Evolutionary conservation across 2,329 filamentous ascomycete species (phyloP).

Genomic region (Trichoderma cornu-damae): DNA sequence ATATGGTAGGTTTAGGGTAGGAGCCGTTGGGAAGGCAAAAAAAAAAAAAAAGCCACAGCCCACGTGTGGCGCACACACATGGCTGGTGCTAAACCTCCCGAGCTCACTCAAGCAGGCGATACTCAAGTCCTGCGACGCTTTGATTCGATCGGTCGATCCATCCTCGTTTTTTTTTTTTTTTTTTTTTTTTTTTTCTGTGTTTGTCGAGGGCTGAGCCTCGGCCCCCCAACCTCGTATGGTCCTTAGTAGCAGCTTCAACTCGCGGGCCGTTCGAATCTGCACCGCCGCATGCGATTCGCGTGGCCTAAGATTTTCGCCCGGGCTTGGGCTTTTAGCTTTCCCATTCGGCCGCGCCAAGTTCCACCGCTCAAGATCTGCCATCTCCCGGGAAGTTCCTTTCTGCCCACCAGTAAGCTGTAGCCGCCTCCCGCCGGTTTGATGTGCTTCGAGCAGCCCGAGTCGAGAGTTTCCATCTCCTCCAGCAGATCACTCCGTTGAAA

Average conservation of each 20-base stretch:
- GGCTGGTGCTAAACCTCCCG: too few relatives aligned
- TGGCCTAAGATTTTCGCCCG: neutral
- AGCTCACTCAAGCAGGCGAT: neutral
- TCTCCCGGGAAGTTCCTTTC: neutral
- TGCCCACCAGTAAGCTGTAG: neutral
- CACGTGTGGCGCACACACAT: too few relatives aligned
- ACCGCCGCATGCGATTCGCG: neutral
- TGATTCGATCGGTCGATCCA: too few relatives aligned
- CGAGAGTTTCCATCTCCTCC: neutral
- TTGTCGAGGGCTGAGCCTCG: constrained; percentile 4
- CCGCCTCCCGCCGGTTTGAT: neutral
- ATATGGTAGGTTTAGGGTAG: too few relatives aligned
- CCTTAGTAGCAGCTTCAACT: neutral
- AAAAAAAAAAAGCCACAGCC: too few relatives aligned
- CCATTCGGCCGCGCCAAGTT: constrained; percentile 5
- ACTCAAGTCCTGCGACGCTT: neutral
- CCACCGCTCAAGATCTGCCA: constrained; percentile 15
- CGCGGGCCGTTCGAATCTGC: constrained; percentile 6
- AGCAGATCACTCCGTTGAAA: too few relatives aligned
- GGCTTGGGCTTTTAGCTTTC: constrained; percentile 1
- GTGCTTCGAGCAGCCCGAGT: constrained; percentile 5
- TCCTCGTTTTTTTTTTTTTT: neutral
- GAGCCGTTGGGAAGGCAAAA: too few relatives aligned
- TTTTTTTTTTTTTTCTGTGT: neutral
- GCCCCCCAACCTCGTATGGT: constrained; percentile 8